Evolutionary conservation across 2,329 filamentous ascomycete species (phyloP).

Genomic region (Colletotrichum liriopes): DNA sequence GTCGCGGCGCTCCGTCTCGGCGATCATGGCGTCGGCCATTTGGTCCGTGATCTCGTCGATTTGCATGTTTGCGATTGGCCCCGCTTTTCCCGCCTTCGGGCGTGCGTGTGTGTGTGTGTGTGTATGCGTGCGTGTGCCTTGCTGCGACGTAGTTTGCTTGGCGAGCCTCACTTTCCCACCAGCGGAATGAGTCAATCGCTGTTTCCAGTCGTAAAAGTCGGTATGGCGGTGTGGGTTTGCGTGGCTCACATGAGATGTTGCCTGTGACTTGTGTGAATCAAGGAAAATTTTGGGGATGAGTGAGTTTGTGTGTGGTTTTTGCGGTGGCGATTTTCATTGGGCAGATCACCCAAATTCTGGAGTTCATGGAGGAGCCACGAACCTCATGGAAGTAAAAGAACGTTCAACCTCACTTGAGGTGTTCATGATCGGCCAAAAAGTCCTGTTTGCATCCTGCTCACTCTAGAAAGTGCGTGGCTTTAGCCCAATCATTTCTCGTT

Average conservation of each 20-base stretch:
- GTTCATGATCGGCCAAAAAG: background rate
- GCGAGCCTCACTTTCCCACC: background rate
- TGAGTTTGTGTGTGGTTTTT: slow-evolving; percentile 27
- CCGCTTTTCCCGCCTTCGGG: slow-evolving; percentile 1
- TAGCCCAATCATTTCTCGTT: too few relatives aligned
- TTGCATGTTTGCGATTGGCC: slow-evolving; percentile 50
- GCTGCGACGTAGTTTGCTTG: background rate
- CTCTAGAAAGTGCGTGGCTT: too few relatives aligned
- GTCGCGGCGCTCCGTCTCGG: slow-evolving; percentile 21
- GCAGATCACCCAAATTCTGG: slow-evolving; percentile 29
- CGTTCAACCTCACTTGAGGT: background rate
- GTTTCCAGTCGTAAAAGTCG: background rate
- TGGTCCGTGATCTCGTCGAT: slow-evolving; percentile 62
- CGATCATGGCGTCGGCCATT: slow-evolving; percentile 54
- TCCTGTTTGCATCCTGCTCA: background rate
- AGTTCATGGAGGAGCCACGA: slow-evolving; percentile 39
- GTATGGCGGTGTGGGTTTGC: background rate
- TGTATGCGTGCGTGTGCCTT: background rate
- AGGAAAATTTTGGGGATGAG: slow-evolving; percentile 31
- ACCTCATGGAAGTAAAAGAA: slow-evolving; percentile 24
- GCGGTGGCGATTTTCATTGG: slow-evolving; percentile 40
- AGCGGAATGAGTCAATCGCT: background rate
- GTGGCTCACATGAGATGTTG: slow-evolving; percentile 18
- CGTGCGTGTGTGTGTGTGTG: background rate
- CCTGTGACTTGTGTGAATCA: slow-evolving; percentile 14